Conservation (phyloP, 1,284 basidiomycete genomes). For the Ganoderma boninense region DNA sequence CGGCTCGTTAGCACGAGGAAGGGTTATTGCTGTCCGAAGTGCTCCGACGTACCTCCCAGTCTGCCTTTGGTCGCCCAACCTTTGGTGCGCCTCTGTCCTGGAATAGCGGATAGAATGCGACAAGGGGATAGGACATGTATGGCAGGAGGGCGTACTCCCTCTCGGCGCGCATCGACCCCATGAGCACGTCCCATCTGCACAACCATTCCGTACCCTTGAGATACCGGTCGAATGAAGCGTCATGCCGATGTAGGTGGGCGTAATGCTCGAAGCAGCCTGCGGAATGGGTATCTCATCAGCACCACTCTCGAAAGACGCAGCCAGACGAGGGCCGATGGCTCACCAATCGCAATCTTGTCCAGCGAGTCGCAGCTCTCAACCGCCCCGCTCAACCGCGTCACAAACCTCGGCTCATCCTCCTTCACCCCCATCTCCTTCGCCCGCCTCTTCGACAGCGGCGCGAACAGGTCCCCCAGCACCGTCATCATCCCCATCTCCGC, state of each 20-base stretch:
- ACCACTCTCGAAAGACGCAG: neutral
- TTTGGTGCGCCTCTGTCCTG: conserved; percentile 77
- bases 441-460: conserved; percentile 83
- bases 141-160: conserved; percentile 85
- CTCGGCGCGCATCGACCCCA: conserved; percentile 73
- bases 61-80: conserved; percentile 81
- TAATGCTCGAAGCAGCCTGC: conserved; percentile 96
- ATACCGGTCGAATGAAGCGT: conserved; percentile 82
- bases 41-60: conserved; percentile 79
- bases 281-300: conserved; percentile 4
- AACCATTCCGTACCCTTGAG: conserved; percentile 89
- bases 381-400: conserved; percentile 78
- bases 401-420: conserved; percentile 80
- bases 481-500: conserved; percentile 76
- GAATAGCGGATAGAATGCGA: conserved; percentile 90
- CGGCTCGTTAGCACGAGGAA: conserved; percentile 7
- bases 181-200: conserved; percentile 78
- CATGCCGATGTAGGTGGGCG: conserved; percentile 76
- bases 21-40: conserved; percentile 1
- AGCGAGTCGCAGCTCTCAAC: conserved; percentile 87
- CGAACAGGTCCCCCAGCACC: conserved; percentile 84
- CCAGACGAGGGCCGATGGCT: conserved; percentile 10
- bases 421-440: conserved; percentile 76
- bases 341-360: conserved; percentile 85
- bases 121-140: conserved; percentile 87